Evolutionary conservation across 768 basidiomycete species (phyloP).

Genomic region (Hemileccinum impolitum): DNA sequence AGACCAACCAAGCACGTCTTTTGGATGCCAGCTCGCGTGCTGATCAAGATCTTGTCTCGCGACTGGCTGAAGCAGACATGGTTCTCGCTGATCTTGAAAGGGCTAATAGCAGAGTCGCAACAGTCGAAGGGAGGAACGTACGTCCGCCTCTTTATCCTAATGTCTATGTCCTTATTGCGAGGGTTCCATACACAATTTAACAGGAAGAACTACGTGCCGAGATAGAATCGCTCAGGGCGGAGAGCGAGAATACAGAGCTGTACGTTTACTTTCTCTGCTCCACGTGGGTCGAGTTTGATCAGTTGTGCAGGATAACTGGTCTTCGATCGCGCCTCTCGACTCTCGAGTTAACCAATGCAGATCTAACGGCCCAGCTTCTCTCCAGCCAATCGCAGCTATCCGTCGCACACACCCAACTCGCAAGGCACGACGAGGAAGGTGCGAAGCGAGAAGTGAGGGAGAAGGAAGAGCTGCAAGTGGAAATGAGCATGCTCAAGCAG

Average conservation of each 20-base stretch:
- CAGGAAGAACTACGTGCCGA: constrained; percentile 95
- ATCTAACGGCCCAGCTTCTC: constrained; percentile 14
- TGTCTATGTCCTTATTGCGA: background rate
- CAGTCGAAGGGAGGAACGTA: constrained; percentile 92
- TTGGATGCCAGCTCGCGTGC: constrained; percentile 89
- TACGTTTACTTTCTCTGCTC: constrained; percentile 32
- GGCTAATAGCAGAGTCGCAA: constrained; percentile 90
- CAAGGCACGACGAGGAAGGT: constrained; percentile 14
- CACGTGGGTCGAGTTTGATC: background rate
- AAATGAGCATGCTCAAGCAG: constrained; percentile 65
- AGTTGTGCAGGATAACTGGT: constrained; percentile 12
- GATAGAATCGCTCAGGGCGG: constrained; percentile 85
- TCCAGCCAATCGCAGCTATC: constrained; percentile 20
- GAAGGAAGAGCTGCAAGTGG: constrained; percentile 42
- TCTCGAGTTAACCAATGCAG: constrained; percentile 55
- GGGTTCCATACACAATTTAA: background rate
- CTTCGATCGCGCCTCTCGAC: constrained; percentile 73
- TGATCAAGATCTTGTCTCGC: constrained; percentile 89
- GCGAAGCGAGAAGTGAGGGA: constrained; percentile 18
- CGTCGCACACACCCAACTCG: constrained; percentile 14
- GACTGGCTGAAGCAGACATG: constrained; percentile 92
- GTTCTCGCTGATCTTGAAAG: constrained; percentile 90
- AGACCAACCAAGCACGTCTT: constrained; percentile 89
- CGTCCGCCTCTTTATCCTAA: constrained; percentile 16
- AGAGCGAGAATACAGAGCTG: constrained; percentile 68